Evolutionary conservation across 164 flowering plant species (phyloP).

Genomic region (Umbilicus rupestris): DNA sequence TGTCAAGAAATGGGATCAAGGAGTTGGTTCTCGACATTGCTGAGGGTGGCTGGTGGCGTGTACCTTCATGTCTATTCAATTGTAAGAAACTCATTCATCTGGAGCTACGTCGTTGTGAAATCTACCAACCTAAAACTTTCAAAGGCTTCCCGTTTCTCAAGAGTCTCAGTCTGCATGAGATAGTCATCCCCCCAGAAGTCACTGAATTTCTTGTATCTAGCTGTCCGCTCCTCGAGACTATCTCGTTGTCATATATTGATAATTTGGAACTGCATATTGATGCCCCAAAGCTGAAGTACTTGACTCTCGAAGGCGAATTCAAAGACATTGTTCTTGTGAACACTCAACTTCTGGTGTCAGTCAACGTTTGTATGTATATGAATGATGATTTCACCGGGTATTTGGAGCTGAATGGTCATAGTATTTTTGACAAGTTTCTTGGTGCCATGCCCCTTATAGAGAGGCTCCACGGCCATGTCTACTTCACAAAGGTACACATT

Average conservation of each 20-base stretch:
- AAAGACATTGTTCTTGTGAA: slow-evolving; percentile 41
- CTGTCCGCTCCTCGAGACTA: slow-evolving; percentile 63
- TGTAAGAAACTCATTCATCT: slow-evolving; percentile 40
- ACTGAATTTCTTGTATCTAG: slow-evolving; percentile 42
- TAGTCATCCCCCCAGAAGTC: slow-evolving; percentile 27
- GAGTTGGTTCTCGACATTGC: slow-evolving; percentile 46
- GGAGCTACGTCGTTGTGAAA: slow-evolving; percentile 52
- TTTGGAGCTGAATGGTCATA: slow-evolving; percentile 35
- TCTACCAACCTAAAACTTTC: slow-evolving; percentile 47
- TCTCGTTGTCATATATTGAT: slow-evolving; percentile 41
- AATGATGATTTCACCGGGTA: slow-evolving; percentile 38
- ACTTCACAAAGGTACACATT: slow-evolving; percentile 32
- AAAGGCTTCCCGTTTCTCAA: slow-evolving; percentile 49
- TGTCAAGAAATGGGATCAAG: slow-evolving; percentile 38
- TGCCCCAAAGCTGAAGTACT: slow-evolving; percentile 60
- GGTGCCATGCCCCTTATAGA: slow-evolving; percentile 51
- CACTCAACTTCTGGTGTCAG: slow-evolving; percentile 34
- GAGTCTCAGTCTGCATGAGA: slow-evolving; percentile 43
- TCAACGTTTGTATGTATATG: slow-evolving; percentile 46
- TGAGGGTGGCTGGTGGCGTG: slow-evolving; percentile 41
- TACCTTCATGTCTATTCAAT: slow-evolving; percentile 54
- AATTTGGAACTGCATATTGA: slow-evolving; percentile 35
- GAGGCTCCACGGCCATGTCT: slow-evolving; percentile 45
- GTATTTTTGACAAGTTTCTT: slow-evolving; percentile 46
- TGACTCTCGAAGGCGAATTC: slow-evolving; percentile 61